Conservation (phyloP, 1,284 basidiomycete species). For the Austroboletus niveus region DNA sequence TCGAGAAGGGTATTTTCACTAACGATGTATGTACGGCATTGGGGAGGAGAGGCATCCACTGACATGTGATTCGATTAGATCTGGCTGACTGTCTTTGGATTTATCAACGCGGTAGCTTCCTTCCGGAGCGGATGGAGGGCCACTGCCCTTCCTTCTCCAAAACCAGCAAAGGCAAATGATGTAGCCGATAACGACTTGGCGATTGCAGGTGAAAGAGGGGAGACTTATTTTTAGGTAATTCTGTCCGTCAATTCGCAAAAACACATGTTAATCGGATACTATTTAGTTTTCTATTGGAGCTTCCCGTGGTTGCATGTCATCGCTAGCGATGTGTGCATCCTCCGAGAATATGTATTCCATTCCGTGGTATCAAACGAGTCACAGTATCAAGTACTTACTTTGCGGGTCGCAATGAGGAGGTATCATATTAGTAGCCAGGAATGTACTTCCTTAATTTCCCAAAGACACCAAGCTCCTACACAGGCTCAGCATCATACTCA, state of each 20-base stretch:
- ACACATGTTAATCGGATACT: neutral
- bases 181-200: slow-evolving; percentile 3
- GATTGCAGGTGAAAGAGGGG: slow-evolving; percentile 11
- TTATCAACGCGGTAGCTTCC: slow-evolving; percentile 61
- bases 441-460: neutral
- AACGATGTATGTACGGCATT: slow-evolving; percentile 48
- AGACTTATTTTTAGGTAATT: slow-evolving; percentile 6
- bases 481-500: slow-evolving; percentile 36
- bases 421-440: neutral
- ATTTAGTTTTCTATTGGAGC: neutral
- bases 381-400: too few species aligned
- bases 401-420: too few species aligned
- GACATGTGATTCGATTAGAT: slow-evolving; percentile 38
- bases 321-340: too few species aligned
- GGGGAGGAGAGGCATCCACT: neutral
- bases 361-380: too few species aligned
- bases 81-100: slow-evolving; percentile 61
- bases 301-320: neutral
- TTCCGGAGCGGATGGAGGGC: slow-evolving; percentile 77
- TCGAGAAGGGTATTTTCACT: slow-evolving; percentile 61
- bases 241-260: neutral
- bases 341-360: too few species aligned
- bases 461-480: neutral
- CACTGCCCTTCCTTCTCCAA: slow-evolving; percentile 47
- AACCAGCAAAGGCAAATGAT: neutral